Conservation (phyloP, 805 yeast species). For the Tetrapisispora namnaoensis region DNA sequence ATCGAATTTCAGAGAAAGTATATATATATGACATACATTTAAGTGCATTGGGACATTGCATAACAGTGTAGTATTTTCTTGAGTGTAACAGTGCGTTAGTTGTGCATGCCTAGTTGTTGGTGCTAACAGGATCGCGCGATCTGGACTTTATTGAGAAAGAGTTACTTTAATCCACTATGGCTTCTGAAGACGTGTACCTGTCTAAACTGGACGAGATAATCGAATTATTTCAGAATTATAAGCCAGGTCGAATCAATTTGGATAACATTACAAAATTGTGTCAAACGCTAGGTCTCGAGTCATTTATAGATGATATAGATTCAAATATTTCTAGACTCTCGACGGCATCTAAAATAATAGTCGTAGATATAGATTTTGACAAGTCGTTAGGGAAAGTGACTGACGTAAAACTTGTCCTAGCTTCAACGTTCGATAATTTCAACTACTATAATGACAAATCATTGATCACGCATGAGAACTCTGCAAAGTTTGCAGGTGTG, state of each 20-base stretch:
- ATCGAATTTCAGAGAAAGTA: no score
- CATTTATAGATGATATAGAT: slow-evolving; percentile 26
- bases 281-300: slow-evolving; percentile 27
- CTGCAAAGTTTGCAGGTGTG: not conserved
- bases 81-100: no score
- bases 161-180: not conserved
- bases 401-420: slow-evolving; percentile 29
- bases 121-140: no score
- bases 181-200: not conserved
- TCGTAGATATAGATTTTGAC: slow-evolving; percentile 29
- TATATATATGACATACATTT: no score
- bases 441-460: slow-evolving; percentile 20
- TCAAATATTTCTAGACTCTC: slow-evolving; percentile 23
- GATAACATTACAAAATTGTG: slow-evolving; percentile 28
- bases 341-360: slow-evolving; percentile 30
- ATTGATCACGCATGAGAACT: not conserved
- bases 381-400: slow-evolving; percentile 19
- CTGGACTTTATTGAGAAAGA: no score
- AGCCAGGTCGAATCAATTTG: slow-evolving; percentile 26
- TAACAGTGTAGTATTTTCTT: no score
- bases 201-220: slow-evolving; percentile 23
- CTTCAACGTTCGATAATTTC: slow-evolving; percentile 30
- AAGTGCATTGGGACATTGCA: no score
- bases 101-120: no score
- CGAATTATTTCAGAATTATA: slow-evolving; percentile 23